These are phyloP conservation scores for Aspergillus sclerotiicarbonarius DNA, from an alignment of 495 filamentous ascomycete species.

Conservation along the genomic window DNA sequence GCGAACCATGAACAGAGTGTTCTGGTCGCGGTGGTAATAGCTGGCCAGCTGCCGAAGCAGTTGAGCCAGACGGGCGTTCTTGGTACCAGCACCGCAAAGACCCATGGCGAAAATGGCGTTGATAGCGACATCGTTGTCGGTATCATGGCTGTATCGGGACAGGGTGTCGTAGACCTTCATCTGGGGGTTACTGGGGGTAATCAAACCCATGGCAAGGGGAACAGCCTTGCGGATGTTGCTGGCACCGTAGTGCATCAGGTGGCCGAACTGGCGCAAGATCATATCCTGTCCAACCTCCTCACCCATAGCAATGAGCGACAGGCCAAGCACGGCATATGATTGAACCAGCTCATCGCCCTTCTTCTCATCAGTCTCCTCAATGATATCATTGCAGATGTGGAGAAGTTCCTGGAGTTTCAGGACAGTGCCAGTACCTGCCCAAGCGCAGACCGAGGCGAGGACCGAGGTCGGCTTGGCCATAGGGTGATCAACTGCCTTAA, in stretches of 20 bases:
- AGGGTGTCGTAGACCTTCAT: slow-evolving; percentile 99
- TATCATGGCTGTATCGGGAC: slow-evolving; percentile 98
- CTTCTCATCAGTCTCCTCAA: slow-evolving; percentile 89
- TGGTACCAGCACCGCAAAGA: slow-evolving; percentile 92
- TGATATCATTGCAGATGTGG: slow-evolving; percentile 95
- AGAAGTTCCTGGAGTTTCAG: slow-evolving; percentile 94
- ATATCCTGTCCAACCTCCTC: slow-evolving; percentile 99
- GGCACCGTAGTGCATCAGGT: slow-evolving; percentile 99
- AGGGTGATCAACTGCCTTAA: slow-evolving; percentile 93
- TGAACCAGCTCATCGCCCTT: slow-evolving; percentile 92
- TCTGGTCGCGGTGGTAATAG: slow-evolving; percentile 96
- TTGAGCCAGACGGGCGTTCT: slow-evolving; percentile 95
- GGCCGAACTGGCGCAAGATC: slow-evolving; percentile 94
- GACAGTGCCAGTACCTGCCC: slow-evolving; percentile 95
- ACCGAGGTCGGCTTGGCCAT: slow-evolving; percentile 89
- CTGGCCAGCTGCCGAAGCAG: slow-evolving; percentile 90
- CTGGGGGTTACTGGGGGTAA: slow-evolving; percentile 96
- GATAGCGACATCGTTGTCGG: slow-evolving; percentile 96
- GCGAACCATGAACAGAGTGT: slow-evolving; percentile 97
- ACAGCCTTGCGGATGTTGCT: slow-evolving; percentile 95
- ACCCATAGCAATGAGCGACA: slow-evolving; percentile 94
- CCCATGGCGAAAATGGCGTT: slow-evolving; percentile 99
- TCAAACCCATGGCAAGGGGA: slow-evolving; percentile 93
- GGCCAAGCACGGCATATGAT: slow-evolving; percentile 90
- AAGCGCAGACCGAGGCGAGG: slow-evolving; percentile 92